Percentiles rank a stretch among this genome's conserved stretches.
Evolutionary conservation across 257 asterid species (phyloP).

Genomic region (Coffea canephora): DNA sequence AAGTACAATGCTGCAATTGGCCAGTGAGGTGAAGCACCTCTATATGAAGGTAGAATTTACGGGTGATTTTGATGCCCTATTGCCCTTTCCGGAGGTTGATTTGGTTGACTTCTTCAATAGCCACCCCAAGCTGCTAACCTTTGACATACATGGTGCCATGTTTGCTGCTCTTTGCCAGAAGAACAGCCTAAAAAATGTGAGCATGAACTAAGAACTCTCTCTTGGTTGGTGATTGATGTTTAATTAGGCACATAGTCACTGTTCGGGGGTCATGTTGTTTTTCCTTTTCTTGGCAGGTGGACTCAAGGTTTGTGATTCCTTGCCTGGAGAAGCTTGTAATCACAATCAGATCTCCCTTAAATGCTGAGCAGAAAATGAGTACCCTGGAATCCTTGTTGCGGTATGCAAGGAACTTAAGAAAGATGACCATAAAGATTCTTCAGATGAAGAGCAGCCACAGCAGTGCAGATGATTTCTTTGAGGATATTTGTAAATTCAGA

Average conservation of each 20-base stretch:
- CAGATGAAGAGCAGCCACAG: slow-evolving; percentile 98
- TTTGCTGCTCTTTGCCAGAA: slow-evolving; percentile 96
- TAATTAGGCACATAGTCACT: not conserved
- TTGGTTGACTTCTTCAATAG: slow-evolving; percentile 88
- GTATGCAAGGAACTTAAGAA: slow-evolving; percentile 59
- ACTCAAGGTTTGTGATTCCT: slow-evolving; percentile 63
- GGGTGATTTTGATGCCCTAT: slow-evolving; percentile 60
- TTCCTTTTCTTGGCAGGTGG: slow-evolving; percentile 48
- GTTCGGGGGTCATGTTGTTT: slow-evolving; percentile 3
- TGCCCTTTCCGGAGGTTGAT: slow-evolving; percentile 88
- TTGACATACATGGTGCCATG: slow-evolving; percentile 96
- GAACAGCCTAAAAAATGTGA: slow-evolving; percentile 89
- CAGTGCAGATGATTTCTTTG: slow-evolving; percentile 95
- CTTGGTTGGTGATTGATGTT: not conserved
- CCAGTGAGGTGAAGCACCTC: slow-evolving; percentile 84
- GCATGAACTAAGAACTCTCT: slow-evolving; percentile 19
- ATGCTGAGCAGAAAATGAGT: slow-evolving; percentile 92
- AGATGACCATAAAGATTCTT: slow-evolving; percentile 81
- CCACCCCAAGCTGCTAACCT: slow-evolving; percentile 75
- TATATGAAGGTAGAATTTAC: slow-evolving; percentile 96
- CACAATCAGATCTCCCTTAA: slow-evolving; percentile 84
- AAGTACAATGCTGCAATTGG: slow-evolving; percentile 73
- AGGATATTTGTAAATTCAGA: slow-evolving; percentile 77
- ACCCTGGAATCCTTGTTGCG: slow-evolving; percentile 72
- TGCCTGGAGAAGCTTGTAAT: slow-evolving; percentile 74